Conservation (phyloP, 805 yeast species). For the Wickerhamomyces sydowiorum region DNA sequence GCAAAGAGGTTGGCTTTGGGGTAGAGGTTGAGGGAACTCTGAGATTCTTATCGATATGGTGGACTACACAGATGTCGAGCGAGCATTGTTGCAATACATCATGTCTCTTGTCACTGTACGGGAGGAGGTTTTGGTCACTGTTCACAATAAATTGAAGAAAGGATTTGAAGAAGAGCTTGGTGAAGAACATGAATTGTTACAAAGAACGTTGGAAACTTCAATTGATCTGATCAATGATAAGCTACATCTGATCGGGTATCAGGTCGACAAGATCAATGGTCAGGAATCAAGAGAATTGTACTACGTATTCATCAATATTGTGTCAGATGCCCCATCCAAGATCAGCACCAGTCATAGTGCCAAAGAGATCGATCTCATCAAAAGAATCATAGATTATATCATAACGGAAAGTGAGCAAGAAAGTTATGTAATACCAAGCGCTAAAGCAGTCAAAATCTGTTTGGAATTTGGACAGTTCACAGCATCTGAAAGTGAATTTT, state of each 20-base stretch:
- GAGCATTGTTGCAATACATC: constrained; percentile 27
- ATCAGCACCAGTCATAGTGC: constrained; percentile 28
- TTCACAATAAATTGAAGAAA: constrained; percentile 2
- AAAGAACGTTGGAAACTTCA: constrained; percentile 15
- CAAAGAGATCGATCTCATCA: constrained; percentile 36
- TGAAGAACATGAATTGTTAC: constrained; percentile 3
- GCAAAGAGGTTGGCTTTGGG: no score
- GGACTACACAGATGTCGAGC: constrained; percentile 8
- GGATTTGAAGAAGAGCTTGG: background rate
- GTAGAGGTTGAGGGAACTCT: no score
- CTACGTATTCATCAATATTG: constrained; percentile 32
- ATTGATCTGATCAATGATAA: constrained; percentile 20
- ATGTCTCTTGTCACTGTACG: constrained; percentile 22
- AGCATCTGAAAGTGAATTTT: constrained; percentile 33
- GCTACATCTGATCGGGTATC: constrained; percentile 29
- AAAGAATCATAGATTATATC: constrained; percentile 34
- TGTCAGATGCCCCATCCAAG: constrained; percentile 30
- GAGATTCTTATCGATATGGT: background rate
- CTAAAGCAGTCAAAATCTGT: constrained; percentile 14
- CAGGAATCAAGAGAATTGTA: constrained; percentile 28
- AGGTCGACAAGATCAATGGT: constrained; percentile 28
- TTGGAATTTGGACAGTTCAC: constrained; percentile 25
- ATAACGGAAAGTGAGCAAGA: constrained; percentile 18
- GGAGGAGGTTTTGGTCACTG: constrained; percentile 2
- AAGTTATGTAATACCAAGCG: constrained; percentile 29